These are phyloP conservation scores for Backusella psychrophila DNA, from an alignment of 192 early-diverging fungal species.

Conservation along the genomic window DNA sequence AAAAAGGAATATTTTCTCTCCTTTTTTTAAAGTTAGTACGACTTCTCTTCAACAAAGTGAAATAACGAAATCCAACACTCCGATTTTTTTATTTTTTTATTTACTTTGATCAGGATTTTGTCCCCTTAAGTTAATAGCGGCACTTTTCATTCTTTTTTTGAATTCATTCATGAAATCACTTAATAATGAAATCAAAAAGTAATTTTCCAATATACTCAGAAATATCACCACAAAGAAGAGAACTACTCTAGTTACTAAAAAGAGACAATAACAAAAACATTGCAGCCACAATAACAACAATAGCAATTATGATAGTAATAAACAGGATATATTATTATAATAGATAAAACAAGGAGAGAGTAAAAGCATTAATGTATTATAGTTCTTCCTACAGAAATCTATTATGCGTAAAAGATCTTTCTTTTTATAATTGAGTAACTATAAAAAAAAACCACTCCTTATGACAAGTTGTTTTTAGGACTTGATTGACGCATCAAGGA, in stretches of 20 bases:
- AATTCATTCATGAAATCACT: background rate
- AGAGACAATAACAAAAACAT: background rate
- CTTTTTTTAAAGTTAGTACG: conserved; percentile 2
- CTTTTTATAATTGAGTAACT: background rate
- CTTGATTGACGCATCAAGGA: conserved; percentile 7
- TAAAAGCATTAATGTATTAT: background rate
- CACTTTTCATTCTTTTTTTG: background rate
- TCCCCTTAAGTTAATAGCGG: background rate
- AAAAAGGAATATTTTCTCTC: background rate
- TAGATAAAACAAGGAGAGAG: background rate
- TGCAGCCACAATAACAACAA: background rate
- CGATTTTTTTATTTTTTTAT: background rate
- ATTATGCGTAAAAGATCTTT: background rate
- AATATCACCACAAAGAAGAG: background rate
- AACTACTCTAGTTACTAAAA: background rate
- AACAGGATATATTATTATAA: background rate
- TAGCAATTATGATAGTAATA: background rate
- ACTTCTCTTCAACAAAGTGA: background rate
- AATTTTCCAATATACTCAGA: background rate
- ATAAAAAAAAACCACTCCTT: background rate
- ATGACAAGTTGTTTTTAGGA: conserved; percentile 2
- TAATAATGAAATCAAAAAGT: background rate
- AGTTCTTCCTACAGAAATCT: conserved; percentile 4
- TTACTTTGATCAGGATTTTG: background rate
- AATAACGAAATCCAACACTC: background rate